phyloP scores from a whole-genome alignment of 306 rosid species.

The Coriaria nepalensis region DNA sequence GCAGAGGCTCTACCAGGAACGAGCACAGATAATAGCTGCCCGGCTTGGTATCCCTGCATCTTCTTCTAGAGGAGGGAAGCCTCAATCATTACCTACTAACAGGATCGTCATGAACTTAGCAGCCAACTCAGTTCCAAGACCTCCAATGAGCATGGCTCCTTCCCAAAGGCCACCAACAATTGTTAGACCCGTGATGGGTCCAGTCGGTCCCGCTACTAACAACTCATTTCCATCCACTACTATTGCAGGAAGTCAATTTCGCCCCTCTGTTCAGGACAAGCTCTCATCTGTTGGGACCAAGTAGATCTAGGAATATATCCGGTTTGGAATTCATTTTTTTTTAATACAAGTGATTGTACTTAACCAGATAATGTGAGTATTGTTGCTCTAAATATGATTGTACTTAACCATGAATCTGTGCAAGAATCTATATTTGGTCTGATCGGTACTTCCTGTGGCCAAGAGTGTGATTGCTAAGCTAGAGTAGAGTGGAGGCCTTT shows the following conservation, averaged over 20 bases:
- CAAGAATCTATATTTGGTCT: too few species aligned
- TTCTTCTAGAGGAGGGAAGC: slow-evolving; percentile 49
- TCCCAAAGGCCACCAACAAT: slow-evolving; percentile 52
- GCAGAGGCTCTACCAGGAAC: slow-evolving; percentile 82
- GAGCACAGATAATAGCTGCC: slow-evolving; percentile 72
- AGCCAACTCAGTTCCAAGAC: slow-evolving; percentile 46
- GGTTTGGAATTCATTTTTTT: slow-evolving; percentile 15
- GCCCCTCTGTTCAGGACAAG: slow-evolving; percentile 47
- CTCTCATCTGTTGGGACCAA: slow-evolving; percentile 45
- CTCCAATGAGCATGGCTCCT: slow-evolving; percentile 30
- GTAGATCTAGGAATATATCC: slow-evolving; percentile 18
- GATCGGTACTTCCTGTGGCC: too few species aligned
- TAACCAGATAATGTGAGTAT: too few species aligned
- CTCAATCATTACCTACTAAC: slow-evolving; percentile 39
- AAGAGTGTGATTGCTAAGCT: too few species aligned
- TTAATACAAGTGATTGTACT: slow-evolving; percentile 4
- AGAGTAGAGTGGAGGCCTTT: too few species aligned
- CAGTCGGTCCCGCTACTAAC: slow-evolving; percentile 22
- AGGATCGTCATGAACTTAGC: slow-evolving; percentile 39
- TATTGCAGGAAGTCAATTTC: slow-evolving; percentile 36
- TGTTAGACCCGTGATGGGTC: slow-evolving; percentile 34
- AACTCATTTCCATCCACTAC: slow-evolving; percentile 37
- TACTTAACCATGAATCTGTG: too few species aligned
- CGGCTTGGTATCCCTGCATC: slow-evolving; percentile 61
- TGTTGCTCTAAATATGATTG: too few species aligned